Conservation (phyloP, 768 basidiomycete genomes). For the Porphyrellus cyaneotinctus region DNA sequence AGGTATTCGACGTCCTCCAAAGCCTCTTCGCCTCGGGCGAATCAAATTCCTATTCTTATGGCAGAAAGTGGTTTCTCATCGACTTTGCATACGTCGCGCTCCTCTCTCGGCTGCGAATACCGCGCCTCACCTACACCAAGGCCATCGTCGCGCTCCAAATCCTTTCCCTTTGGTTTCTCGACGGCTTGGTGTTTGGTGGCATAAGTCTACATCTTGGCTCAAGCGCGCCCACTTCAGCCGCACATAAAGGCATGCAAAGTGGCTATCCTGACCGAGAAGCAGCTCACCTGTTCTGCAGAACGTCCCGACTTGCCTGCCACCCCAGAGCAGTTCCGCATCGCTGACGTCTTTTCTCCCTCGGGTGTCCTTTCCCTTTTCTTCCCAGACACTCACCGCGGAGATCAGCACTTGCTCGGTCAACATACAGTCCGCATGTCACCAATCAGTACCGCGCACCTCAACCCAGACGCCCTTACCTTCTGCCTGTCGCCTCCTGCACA, state of each 20-base stretch:
- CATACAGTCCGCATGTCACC: constrained; percentile 92
- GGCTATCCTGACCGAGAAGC: background rate
- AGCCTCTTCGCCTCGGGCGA: constrained; percentile 45
- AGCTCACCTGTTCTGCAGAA: constrained; percentile 22
- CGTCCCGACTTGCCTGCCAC: constrained; percentile 39
- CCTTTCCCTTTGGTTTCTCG: constrained; percentile 53
- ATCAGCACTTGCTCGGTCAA: constrained; percentile 72
- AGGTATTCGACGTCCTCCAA: constrained; percentile 65
- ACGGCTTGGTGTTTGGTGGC: constrained; percentile 70
- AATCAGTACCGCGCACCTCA: constrained; percentile 88
- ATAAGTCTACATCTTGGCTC: constrained; percentile 53
- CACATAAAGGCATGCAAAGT: constrained; percentile 32
- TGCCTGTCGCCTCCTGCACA: constrained; percentile 58
- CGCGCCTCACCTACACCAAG: constrained; percentile 63
- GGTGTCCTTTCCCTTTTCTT: constrained; percentile 44
- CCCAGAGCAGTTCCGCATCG: constrained; percentile 44
- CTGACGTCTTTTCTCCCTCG: constrained; percentile 48
- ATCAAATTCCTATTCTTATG: constrained; percentile 42
- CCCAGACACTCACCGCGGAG: constrained; percentile 34
- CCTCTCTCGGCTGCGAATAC: constrained; percentile 67
- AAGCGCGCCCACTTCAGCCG: constrained; percentile 6
- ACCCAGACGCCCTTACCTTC: constrained; percentile 69
- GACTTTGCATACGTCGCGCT: constrained; percentile 58
- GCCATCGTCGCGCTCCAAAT: constrained; percentile 64
- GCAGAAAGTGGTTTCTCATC: constrained; percentile 67